Base-by-base conservation (phyloP, 139 green algal species). In the Mychonastes homosphaera region DNA sequence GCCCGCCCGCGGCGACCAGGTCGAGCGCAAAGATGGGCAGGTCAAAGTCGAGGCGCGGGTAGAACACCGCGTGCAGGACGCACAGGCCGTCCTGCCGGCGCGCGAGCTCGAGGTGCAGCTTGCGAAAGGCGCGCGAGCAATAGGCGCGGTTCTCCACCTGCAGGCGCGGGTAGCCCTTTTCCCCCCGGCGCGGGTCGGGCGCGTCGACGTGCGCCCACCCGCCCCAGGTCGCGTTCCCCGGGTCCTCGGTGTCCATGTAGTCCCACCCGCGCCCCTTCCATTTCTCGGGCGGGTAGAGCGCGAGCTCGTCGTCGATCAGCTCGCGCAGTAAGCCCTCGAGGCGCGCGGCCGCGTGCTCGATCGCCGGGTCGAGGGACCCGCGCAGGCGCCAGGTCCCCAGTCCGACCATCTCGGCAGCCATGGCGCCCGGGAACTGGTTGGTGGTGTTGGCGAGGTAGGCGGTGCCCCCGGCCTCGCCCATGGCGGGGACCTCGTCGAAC, bases 1-100 rank as follows among this genome's bases (percentile, higher is more conserved):
- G 16, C 18, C 53, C 68, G 30, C 38, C 38, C 34, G 52, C 58
- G 36, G 50, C 27, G 8, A 93, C 85, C 35, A 91, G 18, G 55
- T 93, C 85, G 63, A 91, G 58, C 0, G 79, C 83, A 35, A 93
- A 53, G 33, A 93, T 93, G 35, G 85, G 85, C 33, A 91, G 30
- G 61, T 79, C 71, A 66, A 70, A 81, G 21, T 88, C 46, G 41
- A 79, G 60, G 4, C 75, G 72, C 3, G 85, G 85, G 69, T 81
- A 93, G 59, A 89, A 66, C 35, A 90, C 81, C 53, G 77, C 75
- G 57, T 93, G 85, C 51, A 93, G 51, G 4, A 93, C 80, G 63
- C 91, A 72, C 64, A 93, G 56, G 4, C 77, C 80, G 48, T 90
- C 83, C 61, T 91, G 81, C n/a, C 79, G 62, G 15, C 52, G 28